A percentile compares a stretch with the other conserved stretches of the same genome.
phyloP scores from a whole-genome alignment of 2,329 filamentous ascomycete genomes.

The Clathrospora elynae region DNA sequence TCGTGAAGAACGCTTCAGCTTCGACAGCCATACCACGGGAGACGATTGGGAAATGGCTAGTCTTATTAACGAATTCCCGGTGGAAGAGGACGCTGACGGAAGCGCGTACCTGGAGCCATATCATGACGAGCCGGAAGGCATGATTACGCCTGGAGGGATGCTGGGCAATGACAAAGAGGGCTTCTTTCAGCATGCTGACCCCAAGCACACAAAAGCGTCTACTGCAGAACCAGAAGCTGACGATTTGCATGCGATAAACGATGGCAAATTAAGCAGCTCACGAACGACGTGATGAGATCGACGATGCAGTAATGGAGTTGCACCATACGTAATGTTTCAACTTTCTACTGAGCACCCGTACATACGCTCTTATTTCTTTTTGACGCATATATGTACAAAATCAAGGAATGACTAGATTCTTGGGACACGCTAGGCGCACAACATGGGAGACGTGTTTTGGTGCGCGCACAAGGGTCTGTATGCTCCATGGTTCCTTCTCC shows the following conservation, averaged over 20 bases:
- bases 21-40: slow-evolving; percentile 18
- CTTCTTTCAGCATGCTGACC: slow-evolving; percentile 5
- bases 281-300: no score
- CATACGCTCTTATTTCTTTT: no score
- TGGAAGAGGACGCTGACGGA: slow-evolving; percentile 6
- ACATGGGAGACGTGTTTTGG: neutral
- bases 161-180: slow-evolving; percentile 3
- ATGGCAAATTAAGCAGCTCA: no score
- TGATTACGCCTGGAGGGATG: slow-evolving; percentile 24
- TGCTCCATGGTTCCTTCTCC: no score
- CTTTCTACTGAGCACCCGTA: no score
- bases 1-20: slow-evolving; percentile 20
- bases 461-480: neutral
- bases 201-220: neutral
- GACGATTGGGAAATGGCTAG: slow-evolving; percentile 21
- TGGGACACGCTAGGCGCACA: slow-evolving; percentile 2
- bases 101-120: slow-evolving; percentile 13
- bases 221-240: neutral
- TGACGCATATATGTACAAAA: neutral
- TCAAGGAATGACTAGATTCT: neutral
- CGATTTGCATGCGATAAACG: neutral
- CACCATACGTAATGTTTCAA: no score
- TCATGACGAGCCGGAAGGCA: slow-evolving; percentile 30
- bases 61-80: slow-evolving; percentile 18
- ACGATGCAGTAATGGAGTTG: no score